These are phyloP conservation scores for Cryptococcus wingfieldii DNA, from an alignment of 1,284 basidiomycete species.

Conservation along the genomic window DNA sequence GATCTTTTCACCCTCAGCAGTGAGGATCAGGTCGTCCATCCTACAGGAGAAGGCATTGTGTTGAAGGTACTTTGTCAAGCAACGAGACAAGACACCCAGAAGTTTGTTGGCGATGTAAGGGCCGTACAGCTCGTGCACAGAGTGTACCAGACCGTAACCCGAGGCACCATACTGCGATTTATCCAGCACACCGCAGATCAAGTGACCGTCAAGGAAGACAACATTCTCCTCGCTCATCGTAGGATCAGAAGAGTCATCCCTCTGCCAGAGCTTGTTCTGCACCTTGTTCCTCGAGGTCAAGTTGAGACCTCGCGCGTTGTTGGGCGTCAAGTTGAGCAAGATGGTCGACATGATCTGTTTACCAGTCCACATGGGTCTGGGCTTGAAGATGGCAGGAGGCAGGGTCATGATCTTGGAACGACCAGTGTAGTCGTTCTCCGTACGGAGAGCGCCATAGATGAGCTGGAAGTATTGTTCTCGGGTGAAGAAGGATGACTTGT, in stretches of 20 bases:
- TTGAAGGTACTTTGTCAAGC: constrained; percentile 96
- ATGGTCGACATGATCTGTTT: constrained; percentile 97
- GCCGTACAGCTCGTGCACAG: constrained; percentile 98
- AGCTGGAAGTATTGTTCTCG: constrained; percentile 96
- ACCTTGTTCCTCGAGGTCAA: constrained; percentile 83
- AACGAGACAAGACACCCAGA: constrained; percentile 84
- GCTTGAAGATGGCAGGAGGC: constrained; percentile 89
- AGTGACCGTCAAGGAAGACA: constrained; percentile 86
- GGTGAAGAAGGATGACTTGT: constrained; percentile 89
- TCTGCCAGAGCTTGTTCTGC: constrained; percentile 72
- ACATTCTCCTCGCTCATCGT: constrained; percentile 73
- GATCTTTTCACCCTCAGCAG: constrained; percentile 69
- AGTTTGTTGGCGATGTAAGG: constrained; percentile 83
- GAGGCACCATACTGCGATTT: constrained; percentile 97
- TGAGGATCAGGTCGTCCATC: constrained; percentile 96
- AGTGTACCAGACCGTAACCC: constrained; percentile 94
- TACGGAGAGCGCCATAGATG: constrained; percentile 88
- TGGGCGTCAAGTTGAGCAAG: constrained; percentile 84
- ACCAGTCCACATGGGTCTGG: constrained; percentile 88
- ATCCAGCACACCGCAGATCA: constrained; percentile 89
- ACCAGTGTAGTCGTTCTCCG: constrained; percentile 72
- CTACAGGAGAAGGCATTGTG: constrained; percentile 97
- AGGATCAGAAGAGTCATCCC: constrained; percentile 42
- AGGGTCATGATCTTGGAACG: constrained; percentile 71
- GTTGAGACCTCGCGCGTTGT: constrained; percentile 75